Evolutionary conservation across 2,329 filamentous ascomycete genomes (phyloP), one percentile per base, ranked within the genome.

Genomic region (Aspergillus calidoustus): DNA sequence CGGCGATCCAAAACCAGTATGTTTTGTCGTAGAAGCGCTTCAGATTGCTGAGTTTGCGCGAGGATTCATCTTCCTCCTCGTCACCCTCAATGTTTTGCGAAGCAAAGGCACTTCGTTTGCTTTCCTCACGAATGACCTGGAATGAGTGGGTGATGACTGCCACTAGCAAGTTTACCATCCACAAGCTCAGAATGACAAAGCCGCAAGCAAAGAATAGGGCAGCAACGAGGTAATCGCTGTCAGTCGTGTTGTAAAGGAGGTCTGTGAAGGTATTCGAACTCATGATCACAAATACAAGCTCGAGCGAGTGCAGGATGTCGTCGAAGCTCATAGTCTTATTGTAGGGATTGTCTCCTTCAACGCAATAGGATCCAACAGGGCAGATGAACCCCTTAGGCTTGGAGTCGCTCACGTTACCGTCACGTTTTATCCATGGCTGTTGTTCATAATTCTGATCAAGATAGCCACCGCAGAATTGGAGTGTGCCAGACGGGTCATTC

Each of bases 71-170:
- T 46, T 81, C 79, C 34, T 79, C 77, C 28, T 79, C 73, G 41
- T 80, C 73, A n/a, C 71, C 72, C 54, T 84, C 82, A 56, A 84
- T 85, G 44, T 91, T 85, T 60, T 92, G 87, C 13, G 88, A 87
- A 4, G 93, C 93, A 76, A 99, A 99, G 3, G 96, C 95, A 79
- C 93, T 97, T 34, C 90, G 89, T 76, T 91, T 93, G 79, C 92
- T 96, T 75, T 99, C 95, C 80, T 99, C 96, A 66, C 95, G 88
- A 69, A 99, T 99, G 67, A 99, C 91, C 75, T 99, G 95, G 72
- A 99, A 99, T 1, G 94, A 97, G 5, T 95, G 97, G 0, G 95
- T 99, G 74, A 99, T 99, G 71, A 99, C 95, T 3, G 95, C 95
- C 72, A 99, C 96, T 51, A 90, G 78, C 79, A 99, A 86, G 76